A percentile compares a stretch with the other conserved stretches of the same genome.
Conservation (phyloP, 1,284 basidiomycete genomes). For the Ganoderma leucocontextum region DNA sequence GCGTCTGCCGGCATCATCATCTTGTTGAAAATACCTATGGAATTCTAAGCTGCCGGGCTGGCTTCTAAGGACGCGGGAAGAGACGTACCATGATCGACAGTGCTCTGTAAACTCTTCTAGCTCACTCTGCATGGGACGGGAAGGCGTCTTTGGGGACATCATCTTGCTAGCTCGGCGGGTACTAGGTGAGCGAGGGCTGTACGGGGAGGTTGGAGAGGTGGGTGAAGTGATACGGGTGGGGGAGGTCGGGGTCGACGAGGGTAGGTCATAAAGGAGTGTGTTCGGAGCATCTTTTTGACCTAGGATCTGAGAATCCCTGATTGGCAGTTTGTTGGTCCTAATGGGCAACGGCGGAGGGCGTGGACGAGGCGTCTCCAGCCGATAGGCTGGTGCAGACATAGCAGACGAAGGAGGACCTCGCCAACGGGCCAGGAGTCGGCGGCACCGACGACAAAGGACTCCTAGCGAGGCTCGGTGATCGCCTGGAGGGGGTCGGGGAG, state of each 20-base stretch:
- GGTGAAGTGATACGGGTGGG: constrained; percentile 57
- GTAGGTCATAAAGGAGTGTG: constrained; percentile 79
- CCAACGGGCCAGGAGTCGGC: constrained; percentile 10
- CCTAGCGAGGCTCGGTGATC: constrained; percentile 30
- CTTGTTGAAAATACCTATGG: constrained; percentile 79
- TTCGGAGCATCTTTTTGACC: constrained; percentile 49
- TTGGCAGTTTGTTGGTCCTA: constrained; percentile 55
- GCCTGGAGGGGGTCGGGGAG: constrained; percentile 24
- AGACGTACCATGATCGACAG: constrained; percentile 74
- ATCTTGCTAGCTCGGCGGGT: constrained; percentile 59
- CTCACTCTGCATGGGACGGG: constrained; percentile 58
- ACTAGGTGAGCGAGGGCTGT: constrained; percentile 51
- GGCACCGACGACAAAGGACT: constrained; percentile 27
- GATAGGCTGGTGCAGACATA: constrained; percentile 70
- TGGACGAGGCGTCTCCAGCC: constrained; percentile 67
- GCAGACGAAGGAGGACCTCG: constrained; percentile 27
- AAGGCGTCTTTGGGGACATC: constrained; percentile 66
- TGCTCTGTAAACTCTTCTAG: constrained; percentile 76
- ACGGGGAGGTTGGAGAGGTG: constrained; percentile 56
- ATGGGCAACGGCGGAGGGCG: constrained; percentile 71
- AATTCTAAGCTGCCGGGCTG: constrained; percentile 16
- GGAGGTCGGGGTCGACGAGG: constrained; percentile 62
- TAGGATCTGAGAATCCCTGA: constrained; percentile 54
- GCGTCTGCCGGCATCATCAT: constrained; percentile 72
- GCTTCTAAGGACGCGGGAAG: constrained; percentile 14